Base-by-base conservation (phyloP, 1,139 yeast species). In the Lodderomyces elongisporus region DNA sequence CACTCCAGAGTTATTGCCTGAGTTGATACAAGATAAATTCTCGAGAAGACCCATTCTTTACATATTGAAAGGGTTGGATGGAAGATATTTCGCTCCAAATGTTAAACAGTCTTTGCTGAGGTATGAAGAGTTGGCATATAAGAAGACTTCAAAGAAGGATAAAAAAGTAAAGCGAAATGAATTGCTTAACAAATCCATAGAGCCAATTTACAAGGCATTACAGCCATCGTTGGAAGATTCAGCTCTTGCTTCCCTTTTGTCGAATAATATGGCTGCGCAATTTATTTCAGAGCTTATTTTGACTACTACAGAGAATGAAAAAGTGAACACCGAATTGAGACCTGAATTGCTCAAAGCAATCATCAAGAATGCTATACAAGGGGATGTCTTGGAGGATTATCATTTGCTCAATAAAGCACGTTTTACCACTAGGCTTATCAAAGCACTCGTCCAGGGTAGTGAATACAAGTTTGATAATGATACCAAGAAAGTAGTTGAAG, bases 31-130 rank as follows among this genome's bases (percentile, higher is more conserved):
- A 34, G 83, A 84, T 46, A 87, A 88, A 54, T 83, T 73, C 51
- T 87, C 91, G 25, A 77, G 98, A 64, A 78, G 96, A 58, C 96
- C 97, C 25, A 77, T 89, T 52, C 61, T 91, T 39, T 89, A 87
- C 57, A 63, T 89, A 40, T 67, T 89, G 43, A 73, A 79, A 41
- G 96, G 95, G 3, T 69, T 84, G 40, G 85, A 82, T 47, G 85
- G 89, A 21, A 81, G 84, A 51, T 89, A 81, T 58, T 89, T 91
- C 59, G 74, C 85, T 22, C 94, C 94, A 34, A 55, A 67, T 15
- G 74, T 77, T 25, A 71, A 79, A 52, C 75, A 74, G 34, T 79
- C 80, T 37, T 63, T 88, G 38, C 54, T 61, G 30, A 71, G 62
- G 46, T 80, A 84, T 52, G 74, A 80, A 51, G 75, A 72, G 44